A percentile compares a stretch with the other conserved stretches of the same genome.
These are phyloP conservation scores for Scytalidium sp. DNA, from an alignment of 2,329 filamentous ascomycete species.

Conservation along the genomic window DNA sequence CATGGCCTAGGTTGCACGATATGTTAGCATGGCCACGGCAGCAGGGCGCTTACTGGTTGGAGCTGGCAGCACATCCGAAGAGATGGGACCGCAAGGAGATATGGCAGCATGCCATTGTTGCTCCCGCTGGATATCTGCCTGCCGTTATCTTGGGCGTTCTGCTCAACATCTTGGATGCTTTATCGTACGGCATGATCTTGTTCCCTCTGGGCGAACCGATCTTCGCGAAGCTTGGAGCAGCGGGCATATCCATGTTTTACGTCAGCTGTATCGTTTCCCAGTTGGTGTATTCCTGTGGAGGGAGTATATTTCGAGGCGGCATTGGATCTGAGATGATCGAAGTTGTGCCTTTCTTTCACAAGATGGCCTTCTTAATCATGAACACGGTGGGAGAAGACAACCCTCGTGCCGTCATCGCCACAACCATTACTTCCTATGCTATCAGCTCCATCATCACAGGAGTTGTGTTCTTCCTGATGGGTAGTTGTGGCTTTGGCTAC, in stretches of 20 bases:
- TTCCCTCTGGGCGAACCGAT: slow-evolving; percentile 87
- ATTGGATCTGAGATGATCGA: slow-evolving; percentile 98
- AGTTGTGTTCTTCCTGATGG: slow-evolving; percentile 87
- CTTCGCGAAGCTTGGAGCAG: slow-evolving; percentile 82
- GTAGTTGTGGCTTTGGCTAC: slow-evolving; percentile 81
- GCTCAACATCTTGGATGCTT: slow-evolving; percentile 88
- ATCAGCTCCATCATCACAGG: slow-evolving; percentile 90
- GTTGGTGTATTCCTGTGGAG: slow-evolving; percentile 77
- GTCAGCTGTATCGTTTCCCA: slow-evolving; percentile 96
- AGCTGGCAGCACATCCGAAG: slow-evolving; percentile 55
- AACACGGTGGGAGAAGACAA: slow-evolving; percentile 74
- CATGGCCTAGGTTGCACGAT: slow-evolving; percentile 26
- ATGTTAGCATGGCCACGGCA: slow-evolving; percentile 17
- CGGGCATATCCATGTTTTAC: slow-evolving; percentile 98
- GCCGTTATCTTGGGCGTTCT: slow-evolving; percentile 85
- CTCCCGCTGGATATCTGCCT: slow-evolving; percentile 71
- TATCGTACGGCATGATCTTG: slow-evolving; percentile 95
- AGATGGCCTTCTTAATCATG: slow-evolving; percentile 91
- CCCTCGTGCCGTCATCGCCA: slow-evolving; percentile 84
- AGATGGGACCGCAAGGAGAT: slow-evolving; percentile 68
- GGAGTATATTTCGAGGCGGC: slow-evolving; percentile 85
- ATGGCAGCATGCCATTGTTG: slow-evolving; percentile 60
- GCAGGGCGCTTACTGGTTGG: slow-evolving; percentile 16
- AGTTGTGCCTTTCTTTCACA: slow-evolving; percentile 98
- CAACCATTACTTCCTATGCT: slow-evolving; percentile 88